phyloP scores from a whole-genome alignment of 2,329 filamentous ascomycete genomes.

The Aspergillus cejpii region DNA sequence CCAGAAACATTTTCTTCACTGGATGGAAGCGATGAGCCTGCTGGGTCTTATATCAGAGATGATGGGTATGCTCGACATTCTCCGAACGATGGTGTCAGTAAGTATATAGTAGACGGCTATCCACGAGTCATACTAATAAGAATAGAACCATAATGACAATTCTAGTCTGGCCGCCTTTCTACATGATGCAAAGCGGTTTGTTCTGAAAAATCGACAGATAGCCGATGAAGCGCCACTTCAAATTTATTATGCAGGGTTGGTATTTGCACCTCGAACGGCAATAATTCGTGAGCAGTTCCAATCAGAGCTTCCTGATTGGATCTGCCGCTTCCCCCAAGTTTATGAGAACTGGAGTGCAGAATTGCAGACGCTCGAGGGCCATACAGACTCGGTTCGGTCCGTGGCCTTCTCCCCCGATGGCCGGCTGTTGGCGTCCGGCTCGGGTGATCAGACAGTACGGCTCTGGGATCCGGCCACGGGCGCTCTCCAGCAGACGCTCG shows the following conservation, averaged over 20 bases:
- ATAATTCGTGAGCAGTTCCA: conserved; percentile 22
- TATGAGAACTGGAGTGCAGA: conserved; percentile 7
- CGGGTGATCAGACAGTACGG: conserved; percentile 9
- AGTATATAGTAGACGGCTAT: conserved; percentile 2
- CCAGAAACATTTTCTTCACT: conserved; percentile 22
- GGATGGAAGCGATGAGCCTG: conserved; percentile 23
- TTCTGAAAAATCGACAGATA: conserved; percentile 24
- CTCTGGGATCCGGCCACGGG: conserved; percentile 8
- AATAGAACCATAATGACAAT: conserved; percentile 8
- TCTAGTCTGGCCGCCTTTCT: conserved; percentile 19
- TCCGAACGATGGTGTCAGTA: conserved; percentile 13
- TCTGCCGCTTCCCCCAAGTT: conserved; percentile 8
- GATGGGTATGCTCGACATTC: conserved; percentile 10
- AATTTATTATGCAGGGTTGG: conserved; percentile 30
- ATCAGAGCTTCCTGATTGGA: conserved; percentile 13
- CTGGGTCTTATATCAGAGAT: conserved; percentile 14
- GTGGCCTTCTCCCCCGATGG: conserved; percentile 20
- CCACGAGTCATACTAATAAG: conserved; percentile 2
- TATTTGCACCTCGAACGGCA: conserved; percentile 26
- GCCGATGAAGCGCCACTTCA: conserved; percentile 31
- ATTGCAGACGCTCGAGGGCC: conserved; percentile 12
- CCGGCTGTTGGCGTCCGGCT: conserved; percentile 13
- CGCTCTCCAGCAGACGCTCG: conserved; percentile 2
- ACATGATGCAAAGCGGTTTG: conserved; percentile 28
- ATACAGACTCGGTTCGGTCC: conserved; percentile 8